Percentiles rank a stretch among this genome's conserved stretches.
Conservation (phyloP, 495 filamentous ascomycete genomes). For the Copromyces sp. region DNA sequence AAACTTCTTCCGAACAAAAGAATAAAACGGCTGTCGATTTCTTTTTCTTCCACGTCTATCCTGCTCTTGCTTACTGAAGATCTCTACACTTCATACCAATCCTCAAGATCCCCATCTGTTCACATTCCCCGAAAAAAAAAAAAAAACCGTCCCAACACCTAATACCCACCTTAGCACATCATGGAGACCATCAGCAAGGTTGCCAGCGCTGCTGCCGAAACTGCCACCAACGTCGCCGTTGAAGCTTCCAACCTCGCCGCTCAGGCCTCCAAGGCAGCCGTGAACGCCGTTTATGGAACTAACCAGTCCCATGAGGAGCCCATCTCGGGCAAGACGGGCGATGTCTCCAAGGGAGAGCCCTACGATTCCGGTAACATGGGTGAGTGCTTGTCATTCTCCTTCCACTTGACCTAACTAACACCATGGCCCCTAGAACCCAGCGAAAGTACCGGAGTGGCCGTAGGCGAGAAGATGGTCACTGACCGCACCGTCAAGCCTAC, state of each 20-base stretch:
- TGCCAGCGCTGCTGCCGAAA: conserved; percentile 14
- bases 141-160: background rate
- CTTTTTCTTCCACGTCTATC: background rate
- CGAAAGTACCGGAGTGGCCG: background rate
- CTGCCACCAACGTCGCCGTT: background rate
- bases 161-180: conserved; percentile 1
- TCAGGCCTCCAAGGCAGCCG: conserved; percentile 17
- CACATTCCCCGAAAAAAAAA: background rate
- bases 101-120: background rate
- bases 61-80: background rate
- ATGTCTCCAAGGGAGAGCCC: conserved; percentile 46
- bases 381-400: conserved; percentile 4
- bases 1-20: background rate
- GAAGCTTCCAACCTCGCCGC: background rate
- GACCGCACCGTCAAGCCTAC: background rate
- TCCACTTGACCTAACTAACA: background rate
- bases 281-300: conserved; percentile 43
- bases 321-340: conserved; percentile 40
- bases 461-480: background rate
- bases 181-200: conserved; percentile 49
- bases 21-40: background rate
- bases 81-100: background rate
- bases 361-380: conserved; percentile 49
- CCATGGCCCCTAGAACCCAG: background rate
- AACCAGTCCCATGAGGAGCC: conserved; percentile 35